Conservation (phyloP, 2,329 filamentous ascomycete genomes). For the Botryotinia calthae region DNA sequence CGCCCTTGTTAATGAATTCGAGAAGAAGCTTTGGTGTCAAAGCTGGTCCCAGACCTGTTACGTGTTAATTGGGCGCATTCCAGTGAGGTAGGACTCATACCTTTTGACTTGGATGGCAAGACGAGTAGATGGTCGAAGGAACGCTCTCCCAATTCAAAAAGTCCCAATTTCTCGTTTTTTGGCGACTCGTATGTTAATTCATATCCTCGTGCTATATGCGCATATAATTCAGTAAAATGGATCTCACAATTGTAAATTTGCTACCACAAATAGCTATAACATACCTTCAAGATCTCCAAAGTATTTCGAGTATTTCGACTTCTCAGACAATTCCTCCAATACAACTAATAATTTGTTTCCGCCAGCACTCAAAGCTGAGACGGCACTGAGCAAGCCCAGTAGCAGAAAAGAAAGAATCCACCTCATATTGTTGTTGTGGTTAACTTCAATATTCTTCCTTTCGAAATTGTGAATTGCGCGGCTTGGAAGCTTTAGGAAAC, state of each 20-base stretch:
- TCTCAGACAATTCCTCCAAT: conserved; percentile 77
- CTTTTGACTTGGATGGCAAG: conserved; percentile 87
- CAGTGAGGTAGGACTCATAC: conserved; percentile 44
- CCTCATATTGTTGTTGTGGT: conserved; percentile 56
- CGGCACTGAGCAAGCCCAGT: conserved; percentile 63
- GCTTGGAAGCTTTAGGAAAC: conserved; percentile 39
- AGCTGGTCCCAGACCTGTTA: conserved; percentile 75
- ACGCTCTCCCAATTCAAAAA: conserved; percentile 85
- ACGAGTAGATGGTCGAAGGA: conserved; percentile 89
- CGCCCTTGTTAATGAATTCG: conserved; percentile 86
- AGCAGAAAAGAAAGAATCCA: conserved; percentile 69
- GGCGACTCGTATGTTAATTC: conserved; percentile 77
- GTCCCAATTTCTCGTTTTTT: conserved; percentile 70
- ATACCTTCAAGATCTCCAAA: conserved; percentile 68
- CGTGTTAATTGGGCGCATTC: conserved; percentile 21
- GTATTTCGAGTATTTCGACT: conserved; percentile 80
- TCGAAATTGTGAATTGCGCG: conserved; percentile 25
- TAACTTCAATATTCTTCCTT: conserved; percentile 24
- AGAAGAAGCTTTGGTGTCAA: conserved; percentile 83
- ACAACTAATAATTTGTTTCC: conserved; percentile 82
- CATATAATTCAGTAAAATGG: conserved; percentile 20
- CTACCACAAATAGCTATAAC: conserved; percentile 38
- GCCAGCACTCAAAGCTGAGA: conserved; percentile 72
- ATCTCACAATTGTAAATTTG: conserved; percentile 5
- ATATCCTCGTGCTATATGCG: conserved; percentile 71